A percentile compares a stretch with the other conserved stretches of the same genome.
These are phyloP conservation scores for Martensiomyces pterosporus DNA, from an alignment of 192 early-diverging fungal genomes.

Conservation along the genomic window DNA sequence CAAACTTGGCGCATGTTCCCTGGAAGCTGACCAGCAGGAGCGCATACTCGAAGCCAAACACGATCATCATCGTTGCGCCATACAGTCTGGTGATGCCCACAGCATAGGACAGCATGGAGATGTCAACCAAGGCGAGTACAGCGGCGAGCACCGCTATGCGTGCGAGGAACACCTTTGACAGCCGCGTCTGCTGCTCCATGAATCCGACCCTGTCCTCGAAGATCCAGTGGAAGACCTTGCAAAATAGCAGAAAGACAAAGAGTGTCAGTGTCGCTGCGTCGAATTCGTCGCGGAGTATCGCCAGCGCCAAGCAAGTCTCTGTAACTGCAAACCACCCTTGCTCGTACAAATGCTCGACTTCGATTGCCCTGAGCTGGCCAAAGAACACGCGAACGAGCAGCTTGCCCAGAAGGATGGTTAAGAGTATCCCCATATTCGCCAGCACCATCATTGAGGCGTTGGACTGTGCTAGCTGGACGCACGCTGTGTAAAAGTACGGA, in stretches of 20 bases:
- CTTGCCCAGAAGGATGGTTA: slow-evolving; percentile 77
- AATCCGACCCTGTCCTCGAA: slow-evolving; percentile 88
- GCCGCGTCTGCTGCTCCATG: slow-evolving; percentile 48
- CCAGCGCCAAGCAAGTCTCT: slow-evolving; percentile 94
- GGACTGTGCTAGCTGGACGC: slow-evolving; percentile 84
- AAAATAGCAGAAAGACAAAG: slow-evolving; percentile 83
- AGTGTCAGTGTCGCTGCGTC: slow-evolving; percentile 78
- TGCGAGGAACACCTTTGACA: slow-evolving; percentile 28
- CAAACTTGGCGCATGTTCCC: slow-evolving; percentile 77
- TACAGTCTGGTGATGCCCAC: slow-evolving; percentile 56
- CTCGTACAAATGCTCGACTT: slow-evolving; percentile 99
- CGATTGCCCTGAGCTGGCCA: slow-evolving; percentile 84
- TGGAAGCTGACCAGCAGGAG: slow-evolving; percentile 76
- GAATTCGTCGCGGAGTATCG: slow-evolving; percentile 94
- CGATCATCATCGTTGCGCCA: slow-evolving; percentile 90
- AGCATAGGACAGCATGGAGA: slow-evolving; percentile 70
- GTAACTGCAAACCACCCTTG: slow-evolving; percentile 96
- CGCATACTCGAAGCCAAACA: slow-evolving; percentile 98
- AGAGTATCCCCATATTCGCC: slow-evolving; percentile 72
- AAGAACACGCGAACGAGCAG: slow-evolving; percentile 80
- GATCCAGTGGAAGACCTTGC: slow-evolving; percentile 98
- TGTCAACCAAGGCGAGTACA: slow-evolving; percentile 67
- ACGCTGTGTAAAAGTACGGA: slow-evolving; percentile 85
- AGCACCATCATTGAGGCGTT: slow-evolving; percentile 84
- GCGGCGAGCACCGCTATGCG: slow-evolving; percentile 21